Evolutionary conservation across 495 filamentous ascomycete species (phyloP), one percentile per base, ranked within the genome.

Genomic region (Trichoderma reesei): DNA sequence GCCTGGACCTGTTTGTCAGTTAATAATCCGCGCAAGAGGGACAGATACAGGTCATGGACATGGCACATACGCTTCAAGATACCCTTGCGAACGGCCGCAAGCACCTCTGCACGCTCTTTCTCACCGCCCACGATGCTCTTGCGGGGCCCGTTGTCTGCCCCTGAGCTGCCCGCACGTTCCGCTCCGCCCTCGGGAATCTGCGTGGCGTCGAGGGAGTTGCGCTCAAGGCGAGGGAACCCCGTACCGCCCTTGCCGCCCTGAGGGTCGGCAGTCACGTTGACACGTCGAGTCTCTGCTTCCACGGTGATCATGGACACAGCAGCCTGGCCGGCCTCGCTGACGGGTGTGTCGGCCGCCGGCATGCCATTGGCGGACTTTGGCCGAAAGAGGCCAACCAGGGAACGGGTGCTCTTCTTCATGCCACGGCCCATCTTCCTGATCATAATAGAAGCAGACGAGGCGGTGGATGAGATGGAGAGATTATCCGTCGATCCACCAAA

Each of bases 391-490:
- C 94, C 94, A 68, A 96, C 95, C 56, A 99, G 82, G 9, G 92
- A 97, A 39, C 92, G 81, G 31, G 86, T 88, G 18, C 89, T 87
- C 74, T 90, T 92, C 83, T 96, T 99, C 87, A 97, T 88, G 26
- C 95, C 92, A 65, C 90, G 89, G 69, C 94, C 95, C 95, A 99
- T 98, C 80, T 99, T 99, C 37, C 94, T 86, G 70, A 99, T 92
- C 94, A 99, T 99, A 67, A 99, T 88, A 41, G 95, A 98, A 33
- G 94, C 94, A 26, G 94, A 99, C 7, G 95, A 98, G 37, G 94
- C 94, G 18, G 94, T 98, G 13, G 95, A 98, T 5, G 93, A 97
- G 63, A 99, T 91, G 3, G 95, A 98, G 16, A 99, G 73, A 66
- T 98, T 96, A 76, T 99, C 94, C 8, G 92, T 98, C 37, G 94